Conservation (phyloP, 306 rosid genomes). For the Lathyrus tuberosus region DNA sequence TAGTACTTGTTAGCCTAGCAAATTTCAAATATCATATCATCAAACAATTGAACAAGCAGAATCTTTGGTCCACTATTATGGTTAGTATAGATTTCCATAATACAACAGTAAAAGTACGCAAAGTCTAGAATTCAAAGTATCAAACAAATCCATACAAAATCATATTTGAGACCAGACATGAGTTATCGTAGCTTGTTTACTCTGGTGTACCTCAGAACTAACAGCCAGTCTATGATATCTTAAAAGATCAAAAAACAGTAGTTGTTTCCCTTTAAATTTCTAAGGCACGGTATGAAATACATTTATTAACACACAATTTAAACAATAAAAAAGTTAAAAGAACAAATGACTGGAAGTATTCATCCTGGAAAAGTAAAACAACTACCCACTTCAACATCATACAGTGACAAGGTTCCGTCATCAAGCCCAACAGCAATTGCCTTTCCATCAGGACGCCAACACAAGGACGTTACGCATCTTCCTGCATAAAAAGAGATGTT, state of each 20-base stretch:
- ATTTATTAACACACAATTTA: conserved; percentile 21
- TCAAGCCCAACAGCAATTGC: conserved; percentile 87
- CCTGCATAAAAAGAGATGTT: conserved; percentile 44
- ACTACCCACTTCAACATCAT: conserved; percentile 85
- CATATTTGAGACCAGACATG: conserved; percentile 12
- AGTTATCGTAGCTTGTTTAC: conserved; percentile 13
- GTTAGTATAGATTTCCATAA: conserved; percentile 22
- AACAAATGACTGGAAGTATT: background rate
- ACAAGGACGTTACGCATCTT: conserved; percentile 67
- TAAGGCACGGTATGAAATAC: background rate
- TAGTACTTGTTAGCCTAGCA: conserved; percentile 30
- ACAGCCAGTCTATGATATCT: conserved; percentile 14
- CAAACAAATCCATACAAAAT: conserved; percentile 16
- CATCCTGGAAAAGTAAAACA: background rate
- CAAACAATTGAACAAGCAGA: conserved; percentile 37
- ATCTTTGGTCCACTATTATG: conserved; percentile 14
- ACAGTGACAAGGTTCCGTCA: conserved; percentile 85
- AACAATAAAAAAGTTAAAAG: background rate
- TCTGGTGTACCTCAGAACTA: conserved; percentile 10
- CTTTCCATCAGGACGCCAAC: conserved; percentile 98
- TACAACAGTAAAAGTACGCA: conserved; percentile 22
- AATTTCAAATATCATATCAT: conserved; percentile 22
- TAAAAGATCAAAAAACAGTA: conserved; percentile 13
- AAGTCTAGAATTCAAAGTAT: background rate
- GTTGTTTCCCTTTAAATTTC: conserved; percentile 17